Base-by-base conservation (phyloP, 768 basidiomycete species). In the Termitomyces sp. region DNA sequence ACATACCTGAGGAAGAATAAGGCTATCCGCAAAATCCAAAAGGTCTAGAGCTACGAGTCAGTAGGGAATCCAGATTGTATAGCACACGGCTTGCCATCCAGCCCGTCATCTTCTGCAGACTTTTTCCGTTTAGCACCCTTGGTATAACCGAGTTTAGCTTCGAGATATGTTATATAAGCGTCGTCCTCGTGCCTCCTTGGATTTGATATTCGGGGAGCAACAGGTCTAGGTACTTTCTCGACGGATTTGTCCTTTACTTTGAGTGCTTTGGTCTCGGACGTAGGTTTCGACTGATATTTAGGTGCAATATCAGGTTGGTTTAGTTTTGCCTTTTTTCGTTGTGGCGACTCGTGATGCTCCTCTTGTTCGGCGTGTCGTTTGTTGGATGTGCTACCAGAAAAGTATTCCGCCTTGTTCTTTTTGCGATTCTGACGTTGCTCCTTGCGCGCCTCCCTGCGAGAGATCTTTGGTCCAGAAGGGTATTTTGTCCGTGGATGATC, bases 91-190 rank as follows among this genome's bases (percentile, higher is more conserved):
- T 27, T 66, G 93, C 95, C 95, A 64, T 88, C 91, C 16, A 97
- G 73, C 4, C 93, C 94, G 70, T 98, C 95, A 2, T 83, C 84
- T 39, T 85, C 87, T 34, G 78, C 67, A 0, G 71, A 74, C 26
- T 71, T 76, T 18, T 69, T 79, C 60, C 79, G 78, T 53, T 75
- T 72, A 56, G 75, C 70, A 46, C 73, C 67, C 57, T 79, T 73
- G 36, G 69, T 51, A 63, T 86, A 76, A 3, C 90, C 86, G 18
- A 97, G 79, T 68, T 86, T 88, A 0, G 79, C 75, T 69, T 98
- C 95, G 12, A 97, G 73, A 71, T 89, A 86, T 0, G 85, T 79
- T 44, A 98, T 97, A 66, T 95, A 92, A 0, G 80, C 79, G 65
- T 95, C 94, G 63, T 98, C 95, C 34, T 88, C 80, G 31, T 76